phyloP scores from a whole-genome alignment of 192 early-diverging fungal species.

The Glomus cerebriforme region DNA sequence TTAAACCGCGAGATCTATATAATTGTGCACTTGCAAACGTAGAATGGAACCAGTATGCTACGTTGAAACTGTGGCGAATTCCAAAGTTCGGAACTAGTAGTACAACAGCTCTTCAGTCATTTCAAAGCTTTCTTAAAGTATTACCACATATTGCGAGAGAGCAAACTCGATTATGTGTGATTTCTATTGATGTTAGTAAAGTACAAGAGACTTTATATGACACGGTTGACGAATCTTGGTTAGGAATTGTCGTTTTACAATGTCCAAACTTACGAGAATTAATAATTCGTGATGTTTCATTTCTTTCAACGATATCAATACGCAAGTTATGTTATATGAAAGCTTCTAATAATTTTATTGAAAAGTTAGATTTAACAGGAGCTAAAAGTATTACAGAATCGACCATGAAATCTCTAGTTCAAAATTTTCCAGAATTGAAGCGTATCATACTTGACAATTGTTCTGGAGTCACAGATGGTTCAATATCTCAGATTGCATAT shows the following conservation, averaged over 20 bases:
- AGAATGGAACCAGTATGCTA: not conserved
- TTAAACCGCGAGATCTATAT: not conserved
- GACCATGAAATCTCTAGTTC: not conserved
- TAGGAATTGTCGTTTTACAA: not conserved
- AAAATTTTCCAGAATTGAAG: constrained; percentile 5
- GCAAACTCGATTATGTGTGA: not conserved
- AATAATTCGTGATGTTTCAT: constrained; percentile 4
- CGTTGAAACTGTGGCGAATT: not conserved
- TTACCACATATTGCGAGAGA: not conserved
- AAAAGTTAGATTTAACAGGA: not conserved
- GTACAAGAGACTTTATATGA: constrained; percentile 10
- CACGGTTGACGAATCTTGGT: constrained; percentile 4
- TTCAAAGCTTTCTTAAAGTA: constrained; percentile 1
- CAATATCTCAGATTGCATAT: constrained; percentile 13
- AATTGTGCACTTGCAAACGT: not conserved
- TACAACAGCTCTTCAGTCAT: not conserved
- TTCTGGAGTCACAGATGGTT: not conserved
- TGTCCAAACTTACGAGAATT: constrained; percentile 1
- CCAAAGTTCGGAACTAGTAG: not conserved
- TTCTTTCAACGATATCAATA: constrained; percentile 1
- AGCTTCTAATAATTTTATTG: not conserved
- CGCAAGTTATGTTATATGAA: not conserved
- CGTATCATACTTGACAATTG: not conserved
- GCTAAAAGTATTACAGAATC: constrained; percentile 6
- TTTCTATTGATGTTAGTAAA: constrained; percentile 1